Base-by-base conservation (phyloP, 2,329 filamentous ascomycete species). In the Gyromitra esculenta region DNA sequence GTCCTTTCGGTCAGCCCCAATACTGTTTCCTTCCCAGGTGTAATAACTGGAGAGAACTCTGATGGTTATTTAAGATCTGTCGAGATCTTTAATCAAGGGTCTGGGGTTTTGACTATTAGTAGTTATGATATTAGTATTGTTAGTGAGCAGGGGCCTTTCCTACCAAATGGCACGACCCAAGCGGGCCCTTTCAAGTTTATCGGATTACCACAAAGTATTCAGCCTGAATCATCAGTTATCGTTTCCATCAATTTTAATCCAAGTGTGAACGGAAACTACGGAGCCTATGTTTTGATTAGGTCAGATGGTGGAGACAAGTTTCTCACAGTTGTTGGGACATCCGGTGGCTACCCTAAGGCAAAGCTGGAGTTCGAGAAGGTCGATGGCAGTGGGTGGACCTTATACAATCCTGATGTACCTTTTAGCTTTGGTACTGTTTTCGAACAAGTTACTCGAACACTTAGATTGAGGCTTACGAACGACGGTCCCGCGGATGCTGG, bases 351-450 rank as follows among this genome's bases (percentile, higher is more conserved):
- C 0, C 86, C 88, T 39, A 78, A 78, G 48, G 87, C 87, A 0
- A 80, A 88, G 0, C 81, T 90, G 3, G 86, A 89, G 79, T 89
- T 89, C 79, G 86, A 89, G 81, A 87, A 84, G 0, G 80, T 83
- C 0, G 87, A 89, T 79, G 87, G 85, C 1, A 82, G 79, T 3
- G 79, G 78, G 41, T 90, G 88, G 88, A 83, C 87, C 4, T 77
- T 83, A 1, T 89, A 87, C 73, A 79, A 83, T 7, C 78, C 83
- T 2, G 83, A 81, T 3, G 82, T 80, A 5, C 84, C 85, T 2
- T 89, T 90, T 76, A 86, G 82, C 0, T 89, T 89, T 77, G 88
- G 88, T 25, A 86, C 87, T 57, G 87, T 89, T 5, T 85, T 84
- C 1, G 85, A 89, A 80, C 87, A 88, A 59, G 85, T 82, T 0